These are phyloP conservation scores for Coix lacrymajobi DNA, from an alignment of 176 grass and related monocot species.

Conservation along the genomic window DNA sequence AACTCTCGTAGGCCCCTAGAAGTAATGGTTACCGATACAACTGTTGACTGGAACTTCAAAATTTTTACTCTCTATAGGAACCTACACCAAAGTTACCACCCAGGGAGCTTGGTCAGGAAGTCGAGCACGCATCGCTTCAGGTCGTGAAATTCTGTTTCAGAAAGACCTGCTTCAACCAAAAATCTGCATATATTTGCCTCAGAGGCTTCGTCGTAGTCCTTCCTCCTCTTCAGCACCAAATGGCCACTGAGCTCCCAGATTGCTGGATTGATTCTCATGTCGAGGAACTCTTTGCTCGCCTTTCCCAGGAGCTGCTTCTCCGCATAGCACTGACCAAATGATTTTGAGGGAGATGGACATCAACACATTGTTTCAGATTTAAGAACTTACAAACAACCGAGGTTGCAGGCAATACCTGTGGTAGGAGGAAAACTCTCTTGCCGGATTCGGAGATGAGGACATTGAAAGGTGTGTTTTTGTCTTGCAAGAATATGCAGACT, in stretches of 20 bases:
- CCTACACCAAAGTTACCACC: not conserved
- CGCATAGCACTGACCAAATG: slow-evolving; percentile 52
- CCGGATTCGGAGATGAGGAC: slow-evolving; percentile 79
- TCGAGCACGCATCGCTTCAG: slow-evolving; percentile 47
- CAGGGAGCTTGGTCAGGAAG: not conserved
- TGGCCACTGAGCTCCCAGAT: slow-evolving; percentile 90
- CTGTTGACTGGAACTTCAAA: not conserved
- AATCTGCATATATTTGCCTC: slow-evolving; percentile 49
- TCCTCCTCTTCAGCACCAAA: slow-evolving; percentile 72
- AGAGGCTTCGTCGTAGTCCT: slow-evolving; percentile 60
- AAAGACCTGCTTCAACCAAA: slow-evolving; percentile 59
- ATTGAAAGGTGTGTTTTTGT: slow-evolving; percentile 75
- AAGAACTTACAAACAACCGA: not conserved
- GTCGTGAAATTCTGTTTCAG: slow-evolving; percentile 56
- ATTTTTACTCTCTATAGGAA: not conserved
- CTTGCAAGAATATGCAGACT: slow-evolving; percentile 66
- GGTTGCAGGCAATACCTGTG: slow-evolving; percentile 49
- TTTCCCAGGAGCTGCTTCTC: slow-evolving; percentile 58
- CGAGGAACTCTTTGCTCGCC: slow-evolving; percentile 59
- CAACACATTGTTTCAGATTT: not conserved
- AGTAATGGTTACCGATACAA: not conserved
- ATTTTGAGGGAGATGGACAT: slow-evolving; percentile 2
- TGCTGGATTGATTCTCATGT: slow-evolving; percentile 78
- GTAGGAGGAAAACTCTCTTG: slow-evolving; percentile 64
- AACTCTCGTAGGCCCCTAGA: no score